A percentile compares a stretch with the other conserved stretches of the same genome.
Conservation (phyloP, 306 rosid species). For the Lablab purpureus region DNA sequence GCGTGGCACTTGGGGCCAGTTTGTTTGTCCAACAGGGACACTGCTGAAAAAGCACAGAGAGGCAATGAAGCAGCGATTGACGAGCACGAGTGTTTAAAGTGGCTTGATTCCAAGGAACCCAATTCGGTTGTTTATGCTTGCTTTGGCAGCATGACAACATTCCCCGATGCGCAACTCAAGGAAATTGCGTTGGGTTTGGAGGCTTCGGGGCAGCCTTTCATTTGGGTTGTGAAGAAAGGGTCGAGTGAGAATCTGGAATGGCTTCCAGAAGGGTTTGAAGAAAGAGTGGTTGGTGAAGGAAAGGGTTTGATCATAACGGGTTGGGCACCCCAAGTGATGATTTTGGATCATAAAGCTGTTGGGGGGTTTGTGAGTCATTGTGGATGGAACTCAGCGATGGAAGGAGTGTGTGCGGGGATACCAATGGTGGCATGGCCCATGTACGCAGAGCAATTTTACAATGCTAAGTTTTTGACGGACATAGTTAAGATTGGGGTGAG, state of each 20-base stretch:
- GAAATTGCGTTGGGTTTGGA: constrained; percentile 62
- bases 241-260: constrained; percentile 22
- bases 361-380: constrained; percentile 64
- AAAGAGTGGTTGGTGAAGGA: constrained; percentile 41
- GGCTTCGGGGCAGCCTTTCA: constrained; percentile 50
- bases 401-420: constrained; percentile 54
- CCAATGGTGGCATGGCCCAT: constrained; percentile 61
- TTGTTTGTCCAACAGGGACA: constrained; percentile 47
- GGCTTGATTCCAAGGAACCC: constrained; percentile 55
- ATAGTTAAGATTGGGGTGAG: constrained; percentile 47
- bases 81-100: constrained; percentile 54
- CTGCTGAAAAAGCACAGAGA: constrained; percentile 48
- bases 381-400: constrained; percentile 59
- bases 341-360: constrained; percentile 48
- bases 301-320: constrained; percentile 56
- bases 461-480: constrained; percentile 50
- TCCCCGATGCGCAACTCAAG: constrained; percentile 48
- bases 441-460: constrained; percentile 53
- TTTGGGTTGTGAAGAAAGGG: constrained; percentile 54
- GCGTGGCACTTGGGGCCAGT: constrained; percentile 73
- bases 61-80: constrained; percentile 51
- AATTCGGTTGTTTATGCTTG: constrained; percentile 56
- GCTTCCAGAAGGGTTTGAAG: constrained; percentile 58
- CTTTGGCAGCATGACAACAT: constrained; percentile 51
- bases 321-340: constrained; percentile 61